Percentiles rank a stretch among this genome's conserved stretches.
phyloP scores from a whole-genome alignment of 257 asterid genomes.

The Solanum tarijense region DNA sequence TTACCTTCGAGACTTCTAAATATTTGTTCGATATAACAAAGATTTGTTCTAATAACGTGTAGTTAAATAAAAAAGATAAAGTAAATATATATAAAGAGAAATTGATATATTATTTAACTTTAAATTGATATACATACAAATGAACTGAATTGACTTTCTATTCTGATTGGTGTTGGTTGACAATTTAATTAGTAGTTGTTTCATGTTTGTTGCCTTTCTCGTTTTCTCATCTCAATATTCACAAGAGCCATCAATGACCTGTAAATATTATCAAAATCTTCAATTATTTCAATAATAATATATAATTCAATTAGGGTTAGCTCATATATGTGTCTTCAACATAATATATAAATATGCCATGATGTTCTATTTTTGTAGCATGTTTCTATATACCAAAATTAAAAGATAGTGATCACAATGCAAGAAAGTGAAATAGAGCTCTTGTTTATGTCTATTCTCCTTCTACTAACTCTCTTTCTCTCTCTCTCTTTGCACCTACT shows the following conservation, averaged over 20 bases:
- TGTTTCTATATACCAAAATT: background rate
- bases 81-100: too few species aligned
- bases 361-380: background rate
- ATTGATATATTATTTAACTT: too few species aligned
- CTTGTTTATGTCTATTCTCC: constrained; percentile 8
- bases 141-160: background rate
- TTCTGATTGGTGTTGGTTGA: background rate
- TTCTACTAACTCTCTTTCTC: background rate
- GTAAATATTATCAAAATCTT: too few species aligned
- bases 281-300: too few species aligned
- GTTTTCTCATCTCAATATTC: background rate
- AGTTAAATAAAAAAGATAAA: too few species aligned
- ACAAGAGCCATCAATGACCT: background rate
- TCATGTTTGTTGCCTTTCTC: background rate
- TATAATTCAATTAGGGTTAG: background rate
- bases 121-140: too few species aligned
- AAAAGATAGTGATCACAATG: background rate
- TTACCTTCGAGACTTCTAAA: background rate
- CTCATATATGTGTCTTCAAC: background rate
- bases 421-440: constrained; percentile 16
- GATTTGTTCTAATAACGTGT: background rate
- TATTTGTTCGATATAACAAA: background rate
- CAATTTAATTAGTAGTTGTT: background rate
- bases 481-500: background rate
- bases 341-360: background rate